phyloP scores from a whole-genome alignment of 139 green algal genomes.

The Haematococcus sp. region DNA sequence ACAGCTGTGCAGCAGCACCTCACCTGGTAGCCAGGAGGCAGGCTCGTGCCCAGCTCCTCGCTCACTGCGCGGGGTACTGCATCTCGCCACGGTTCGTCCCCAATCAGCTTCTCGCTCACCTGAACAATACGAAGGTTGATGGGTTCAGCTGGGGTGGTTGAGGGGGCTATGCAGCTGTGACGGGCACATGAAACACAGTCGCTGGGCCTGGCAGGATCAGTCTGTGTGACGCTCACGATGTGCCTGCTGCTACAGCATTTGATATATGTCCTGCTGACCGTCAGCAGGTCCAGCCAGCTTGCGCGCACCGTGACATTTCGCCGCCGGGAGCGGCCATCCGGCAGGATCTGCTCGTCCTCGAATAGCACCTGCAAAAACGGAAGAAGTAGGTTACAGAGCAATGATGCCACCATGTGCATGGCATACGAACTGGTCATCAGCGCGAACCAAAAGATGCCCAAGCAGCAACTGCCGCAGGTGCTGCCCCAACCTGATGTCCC shows the following conservation, averaged over 20 bases:
- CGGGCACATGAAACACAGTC: too few species aligned
- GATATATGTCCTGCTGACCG: neutral
- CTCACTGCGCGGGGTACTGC: conserved; percentile 28
- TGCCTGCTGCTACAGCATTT: too few species aligned
- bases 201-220: too few species aligned
- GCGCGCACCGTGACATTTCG: conserved; percentile 30
- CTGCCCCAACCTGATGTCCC: too few species aligned
- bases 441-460: too few species aligned
- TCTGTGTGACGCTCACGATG: too few species aligned
- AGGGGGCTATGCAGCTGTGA: too few species aligned
- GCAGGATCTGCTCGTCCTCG: conserved; percentile 46
- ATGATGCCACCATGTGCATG: neutral
- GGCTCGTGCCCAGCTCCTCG: conserved; percentile 35
- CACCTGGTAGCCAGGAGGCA: conserved; percentile 36
- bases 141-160: neutral
- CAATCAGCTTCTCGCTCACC: conserved; percentile 38
- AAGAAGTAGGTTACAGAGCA: neutral
- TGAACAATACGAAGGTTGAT: neutral
- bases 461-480: too few species aligned
- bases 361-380: conserved; percentile 29
- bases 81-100: conserved; percentile 26
- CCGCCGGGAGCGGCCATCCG: conserved; percentile 30
- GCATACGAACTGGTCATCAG: too few species aligned
- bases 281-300: neutral
- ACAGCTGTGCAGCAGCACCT: neutral